A percentile compares a stretch with the other conserved stretches of the same genome.
These are phyloP conservation scores for Ogataea polymorpha DNA, from an alignment of 805 yeast species.

Conservation along the genomic window DNA sequence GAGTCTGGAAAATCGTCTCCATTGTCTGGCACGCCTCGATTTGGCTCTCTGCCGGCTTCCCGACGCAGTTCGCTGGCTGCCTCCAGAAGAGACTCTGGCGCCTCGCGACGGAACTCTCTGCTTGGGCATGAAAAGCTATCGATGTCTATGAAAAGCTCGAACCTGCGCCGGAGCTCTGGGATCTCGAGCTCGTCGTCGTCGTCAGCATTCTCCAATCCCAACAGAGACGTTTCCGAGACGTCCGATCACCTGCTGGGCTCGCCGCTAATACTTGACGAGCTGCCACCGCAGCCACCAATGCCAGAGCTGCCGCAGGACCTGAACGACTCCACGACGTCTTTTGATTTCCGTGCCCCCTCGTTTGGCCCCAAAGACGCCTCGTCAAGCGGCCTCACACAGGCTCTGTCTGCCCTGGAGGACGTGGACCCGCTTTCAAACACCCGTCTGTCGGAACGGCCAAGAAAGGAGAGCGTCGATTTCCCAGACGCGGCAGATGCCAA, in stretches of 20 bases:
- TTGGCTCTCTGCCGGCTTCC: conserved; percentile 18
- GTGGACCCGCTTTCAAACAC: not conserved
- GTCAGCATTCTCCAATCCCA: conserved; percentile 12
- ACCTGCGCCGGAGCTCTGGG: conserved; percentile 17
- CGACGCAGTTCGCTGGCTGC: conserved; percentile 26
- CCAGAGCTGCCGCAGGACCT: conserved; percentile 35
- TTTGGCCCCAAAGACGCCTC: conserved; percentile 2
- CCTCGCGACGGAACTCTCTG: conserved; percentile 4
- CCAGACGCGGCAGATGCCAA: conserved; percentile 16
- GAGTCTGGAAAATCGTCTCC: conserved; percentile 33
- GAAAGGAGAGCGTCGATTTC: conserved; percentile 12
- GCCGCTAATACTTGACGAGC: conserved; percentile 6
- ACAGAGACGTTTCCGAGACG: not conserved
- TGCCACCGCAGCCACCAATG: conserved; percentile 57
- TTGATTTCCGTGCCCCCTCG: not conserved
- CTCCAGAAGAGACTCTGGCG: not conserved
- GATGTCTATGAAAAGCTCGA: conserved; percentile 15
- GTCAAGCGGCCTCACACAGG: conserved; percentile 8
- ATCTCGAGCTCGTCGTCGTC: conserved; percentile 21
- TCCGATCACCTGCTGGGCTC: not conserved
- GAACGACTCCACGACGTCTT: not conserved
- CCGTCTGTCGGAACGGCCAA: not conserved
- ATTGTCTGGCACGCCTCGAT: conserved; percentile 9
- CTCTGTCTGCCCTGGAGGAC: not conserved
- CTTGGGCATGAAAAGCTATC: conserved; percentile 1